Evolutionary conservation across 1,284 basidiomycete genomes (phyloP).

Genomic region (Ceratobasidium sp.): DNA sequence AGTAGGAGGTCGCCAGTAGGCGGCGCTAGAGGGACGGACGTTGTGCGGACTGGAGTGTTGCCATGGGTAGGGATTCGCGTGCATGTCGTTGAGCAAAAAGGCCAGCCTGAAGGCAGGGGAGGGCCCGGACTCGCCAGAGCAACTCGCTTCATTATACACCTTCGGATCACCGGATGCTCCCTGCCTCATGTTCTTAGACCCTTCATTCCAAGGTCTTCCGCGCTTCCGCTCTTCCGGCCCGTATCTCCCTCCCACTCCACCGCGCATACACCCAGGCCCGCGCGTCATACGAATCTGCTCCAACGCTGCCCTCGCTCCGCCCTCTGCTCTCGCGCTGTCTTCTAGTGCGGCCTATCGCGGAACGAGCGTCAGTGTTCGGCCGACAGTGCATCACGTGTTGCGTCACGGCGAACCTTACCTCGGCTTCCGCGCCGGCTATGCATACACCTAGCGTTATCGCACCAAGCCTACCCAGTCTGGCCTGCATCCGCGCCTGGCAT

Average conservation of each 20-base stretch:
- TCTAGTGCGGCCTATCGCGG: conserved; percentile 2
- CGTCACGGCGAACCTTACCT: background rate
- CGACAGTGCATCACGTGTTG: conserved; percentile 17
- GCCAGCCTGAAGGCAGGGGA: background rate
- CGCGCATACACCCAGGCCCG: conserved; percentile 21
- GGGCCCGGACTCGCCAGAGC: conserved; percentile 28
- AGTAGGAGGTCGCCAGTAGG: conserved; percentile 33
- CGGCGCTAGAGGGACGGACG: conserved; percentile 22
- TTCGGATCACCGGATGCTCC: conserved; percentile 1
- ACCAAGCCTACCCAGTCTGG: conserved; percentile 3
- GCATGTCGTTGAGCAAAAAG: conserved; percentile 21
- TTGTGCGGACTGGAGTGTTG: background rate
- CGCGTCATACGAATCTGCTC: conserved; percentile 9
- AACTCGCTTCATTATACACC: conserved; percentile 1
- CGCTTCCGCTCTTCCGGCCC: conserved; percentile 7
- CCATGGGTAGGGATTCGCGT: conserved; percentile 33
- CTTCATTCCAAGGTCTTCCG: background rate
- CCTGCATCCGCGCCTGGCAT: conserved; percentile 29
- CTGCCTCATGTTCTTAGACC: conserved; percentile 13
- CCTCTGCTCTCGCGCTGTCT: background rate
- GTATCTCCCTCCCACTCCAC: conserved; percentile 3
- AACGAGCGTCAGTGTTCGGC: background rate
- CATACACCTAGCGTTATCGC: conserved; percentile 25
- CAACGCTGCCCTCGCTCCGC: background rate
- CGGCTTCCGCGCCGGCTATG: conserved; percentile 16